Evolutionary conservation across 345 rosid species (phyloP), one percentile per base, ranked within the genome.

Genomic region (Gossypium longicalyx): DNA sequence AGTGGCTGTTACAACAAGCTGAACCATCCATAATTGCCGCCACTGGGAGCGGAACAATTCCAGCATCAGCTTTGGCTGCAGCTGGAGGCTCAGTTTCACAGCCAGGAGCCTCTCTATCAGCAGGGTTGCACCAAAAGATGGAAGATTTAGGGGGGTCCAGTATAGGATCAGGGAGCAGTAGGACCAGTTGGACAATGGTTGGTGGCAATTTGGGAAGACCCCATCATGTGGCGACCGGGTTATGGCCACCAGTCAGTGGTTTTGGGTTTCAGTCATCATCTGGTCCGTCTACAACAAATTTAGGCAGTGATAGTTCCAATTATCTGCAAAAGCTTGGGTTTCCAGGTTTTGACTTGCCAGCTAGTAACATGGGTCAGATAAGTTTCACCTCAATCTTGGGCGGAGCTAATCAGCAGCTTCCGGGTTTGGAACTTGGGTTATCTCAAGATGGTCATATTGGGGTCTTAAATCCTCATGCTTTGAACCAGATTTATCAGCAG

Each of bases 361-460:
- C 82, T 29, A 60, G 77, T 16, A 85, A 80, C 73, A 78, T 86
- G 81, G 94, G 94, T 65, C 87, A 82, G 76, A 87, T 90, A 94
- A 90, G 91, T 81, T 92, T 92, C 79, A 83, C 94, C 20, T 86
- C 96, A 43, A 89, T 94, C 60, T 81, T 94, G 77, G 87, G 92
- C 70, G 86, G 82, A 58, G 71, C 78, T 62, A 82, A 27, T 75
- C 93, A 81, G 77, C 94, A 87, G 77, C 67, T 90, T 44, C 98
- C 97, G 83, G 98, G 98, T 2, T 88, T 94, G 86, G 98, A 92
- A 76, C 89, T 94, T 77, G 98, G 98, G 0, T 80, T 90, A 83
- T 89, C 98, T 74, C 98, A 94, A 53, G 97, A 94, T 82, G 97
- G 92, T 17, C 93, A 89, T 89, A 83, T 88, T 82, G 97, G 98